These are phyloP conservation scores for Russula griseocarnosa DNA, from an alignment of 768 basidiomycete species.

Conservation along the genomic window DNA sequence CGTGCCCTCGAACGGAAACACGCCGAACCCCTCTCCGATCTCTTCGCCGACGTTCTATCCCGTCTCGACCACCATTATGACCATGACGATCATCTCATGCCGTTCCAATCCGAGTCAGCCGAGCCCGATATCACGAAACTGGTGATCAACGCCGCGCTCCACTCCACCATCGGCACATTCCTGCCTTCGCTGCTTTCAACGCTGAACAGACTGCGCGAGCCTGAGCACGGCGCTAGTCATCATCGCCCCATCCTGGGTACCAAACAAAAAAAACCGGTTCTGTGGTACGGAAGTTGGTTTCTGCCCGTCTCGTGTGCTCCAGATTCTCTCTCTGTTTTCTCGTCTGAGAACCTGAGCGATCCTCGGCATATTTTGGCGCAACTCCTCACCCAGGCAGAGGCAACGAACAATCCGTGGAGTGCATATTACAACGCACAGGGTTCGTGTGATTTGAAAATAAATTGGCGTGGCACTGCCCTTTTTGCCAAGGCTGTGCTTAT, in stretches of 20 bases:
- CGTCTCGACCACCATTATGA: not conserved
- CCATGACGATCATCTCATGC: too few species aligned
- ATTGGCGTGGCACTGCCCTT: not conserved
- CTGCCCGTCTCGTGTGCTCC: constrained; percentile 16
- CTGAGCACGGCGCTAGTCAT: not conserved
- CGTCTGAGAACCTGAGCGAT: not conserved
- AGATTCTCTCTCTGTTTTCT: constrained; percentile 2
- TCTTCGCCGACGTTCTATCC: constrained; percentile 13
- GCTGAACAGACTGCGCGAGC: constrained; percentile 12
- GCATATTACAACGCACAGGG: constrained; percentile 28
- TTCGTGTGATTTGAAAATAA: not conserved
- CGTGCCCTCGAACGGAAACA: constrained; percentile 10
- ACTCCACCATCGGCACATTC: constrained; percentile 22
- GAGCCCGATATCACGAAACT: not conserved
- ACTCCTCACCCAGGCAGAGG: constrained; percentile 15
- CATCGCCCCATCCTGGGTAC: constrained; percentile 12
- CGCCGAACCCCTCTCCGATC: constrained; percentile 6
- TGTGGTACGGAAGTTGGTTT: constrained; percentile 27
- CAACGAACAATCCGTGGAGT: constrained; percentile 18
- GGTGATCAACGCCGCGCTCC: constrained; percentile 16
- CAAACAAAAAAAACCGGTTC: constrained; percentile 7
- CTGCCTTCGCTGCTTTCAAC: constrained; percentile 19
- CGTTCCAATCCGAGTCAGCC: not conserved
- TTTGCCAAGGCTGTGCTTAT: not conserved
- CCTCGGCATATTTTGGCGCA: constrained; percentile 9